Conservation (phyloP, 352 stramenopile genomes). For the Globisporangium cederbergense region DNA sequence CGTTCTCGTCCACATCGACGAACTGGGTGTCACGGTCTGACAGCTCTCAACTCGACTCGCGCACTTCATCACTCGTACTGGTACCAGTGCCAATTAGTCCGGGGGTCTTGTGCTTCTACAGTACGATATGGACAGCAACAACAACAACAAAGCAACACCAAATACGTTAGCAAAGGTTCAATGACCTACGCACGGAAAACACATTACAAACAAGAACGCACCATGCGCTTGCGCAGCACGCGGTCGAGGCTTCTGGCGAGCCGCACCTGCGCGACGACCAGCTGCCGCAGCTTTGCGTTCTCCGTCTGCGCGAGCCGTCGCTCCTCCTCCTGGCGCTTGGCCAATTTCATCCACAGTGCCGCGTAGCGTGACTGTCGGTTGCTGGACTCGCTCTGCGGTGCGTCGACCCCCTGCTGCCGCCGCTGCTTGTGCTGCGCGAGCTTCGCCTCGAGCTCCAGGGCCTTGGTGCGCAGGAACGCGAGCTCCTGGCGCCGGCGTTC, state of each 20-base stretch:
- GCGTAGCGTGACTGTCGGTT: slow-evolving; percentile 16
- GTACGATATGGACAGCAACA: background rate
- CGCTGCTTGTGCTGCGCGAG: slow-evolving; percentile 20
- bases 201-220: background rate
- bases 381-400: background rate
- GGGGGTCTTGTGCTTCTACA: background rate
- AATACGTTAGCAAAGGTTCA: background rate
- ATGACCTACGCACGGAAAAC: background rate
- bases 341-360: slow-evolving; percentile 17
- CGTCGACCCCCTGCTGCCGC: background rate
- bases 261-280: slow-evolving; percentile 13
- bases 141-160: background rate
- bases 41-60: background rate
- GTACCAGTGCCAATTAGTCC: background rate
- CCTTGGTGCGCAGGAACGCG: slow-evolving; percentile 24
- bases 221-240: slow-evolving; percentile 19
- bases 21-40: too few relatives aligned
- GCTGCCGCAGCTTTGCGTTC: slow-evolving; percentile 16
- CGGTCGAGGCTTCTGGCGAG: slow-evolving; percentile 17
- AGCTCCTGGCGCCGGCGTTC: slow-evolving; percentile 29
- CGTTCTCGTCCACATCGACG: too few relatives aligned
- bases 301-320: slow-evolving; percentile 3
- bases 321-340: slow-evolving; percentile 19
- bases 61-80: background rate
- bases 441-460: slow-evolving; percentile 25